Evolutionary conservation across 805 yeast genomes (phyloP).

Genomic region (Schizosaccharomyces cryophilus): DNA sequence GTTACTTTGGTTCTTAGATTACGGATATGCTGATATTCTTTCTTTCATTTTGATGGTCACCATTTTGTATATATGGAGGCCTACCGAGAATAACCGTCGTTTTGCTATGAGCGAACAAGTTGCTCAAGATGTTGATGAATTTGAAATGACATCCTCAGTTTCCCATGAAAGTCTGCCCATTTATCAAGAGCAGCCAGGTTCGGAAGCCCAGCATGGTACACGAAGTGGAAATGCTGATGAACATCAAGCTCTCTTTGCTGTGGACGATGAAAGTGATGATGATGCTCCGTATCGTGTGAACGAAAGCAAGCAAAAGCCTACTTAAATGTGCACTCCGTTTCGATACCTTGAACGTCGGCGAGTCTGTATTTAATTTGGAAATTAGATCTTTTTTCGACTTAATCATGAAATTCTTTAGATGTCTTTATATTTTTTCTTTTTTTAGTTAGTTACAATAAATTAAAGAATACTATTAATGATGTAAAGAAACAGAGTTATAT

Average conservation of each 20-base stretch:
- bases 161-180: neutral
- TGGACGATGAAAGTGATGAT: constrained; percentile 2
- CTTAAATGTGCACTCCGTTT: neutral
- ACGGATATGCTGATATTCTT: constrained; percentile 85
- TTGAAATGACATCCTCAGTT: constrained; percentile 25
- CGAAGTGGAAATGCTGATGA: neutral
- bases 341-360: no score
- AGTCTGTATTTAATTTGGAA: no score
- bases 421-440: no score
- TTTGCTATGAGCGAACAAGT: constrained; percentile 84
- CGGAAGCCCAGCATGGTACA: neutral
- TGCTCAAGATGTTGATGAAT: constrained; percentile 50
- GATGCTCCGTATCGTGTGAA: neutral
- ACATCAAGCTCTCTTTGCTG: constrained; percentile 2
- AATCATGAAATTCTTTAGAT: no score
- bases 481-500: no score
- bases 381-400: no score
- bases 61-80: constrained; percentile 86
- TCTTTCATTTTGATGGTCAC: constrained; percentile 65
- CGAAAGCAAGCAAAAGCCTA: neutral
- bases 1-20: constrained; percentile 61
- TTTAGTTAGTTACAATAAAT: no score
- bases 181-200: neutral
- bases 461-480: no score
- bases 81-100: constrained; percentile 83